These are phyloP conservation scores for Diaporthe ampelina DNA, from an alignment of 2,329 filamentous ascomycete genomes.

Conservation along the genomic window DNA sequence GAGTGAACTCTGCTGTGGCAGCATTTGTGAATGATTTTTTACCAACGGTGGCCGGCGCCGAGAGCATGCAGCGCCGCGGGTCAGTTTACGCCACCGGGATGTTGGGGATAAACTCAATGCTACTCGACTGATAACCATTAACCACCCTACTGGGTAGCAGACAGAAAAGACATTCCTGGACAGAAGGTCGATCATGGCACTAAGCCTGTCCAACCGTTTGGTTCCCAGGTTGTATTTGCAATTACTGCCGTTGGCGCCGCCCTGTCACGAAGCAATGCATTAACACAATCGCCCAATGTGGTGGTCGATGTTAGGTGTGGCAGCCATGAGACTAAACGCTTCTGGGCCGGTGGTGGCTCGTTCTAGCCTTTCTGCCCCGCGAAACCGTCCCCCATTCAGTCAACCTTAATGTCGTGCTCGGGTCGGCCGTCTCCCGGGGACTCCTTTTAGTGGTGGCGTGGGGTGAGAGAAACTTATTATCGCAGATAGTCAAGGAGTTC, in stretches of 20 bases:
- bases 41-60: not conserved
- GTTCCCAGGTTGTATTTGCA: conserved; percentile 24
- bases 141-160: not conserved
- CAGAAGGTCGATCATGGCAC: conserved; percentile 1
- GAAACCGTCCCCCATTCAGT: not conserved
- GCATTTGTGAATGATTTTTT: not conserved
- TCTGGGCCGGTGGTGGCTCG: not conserved
- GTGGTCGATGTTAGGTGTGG: not conserved
- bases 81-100: not conserved
- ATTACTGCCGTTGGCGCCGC: not conserved
- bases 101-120: not conserved
- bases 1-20: not conserved
- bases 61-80: not conserved
- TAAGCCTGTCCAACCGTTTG: not conserved
- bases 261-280: not conserved
- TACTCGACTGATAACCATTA: not conserved
- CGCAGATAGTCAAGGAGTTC: not conserved
- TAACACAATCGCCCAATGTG: not conserved
- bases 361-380: conserved; percentile 15
- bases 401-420: conserved; percentile 29
- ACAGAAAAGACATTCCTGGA: not conserved
- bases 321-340: not conserved
- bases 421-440: conserved; percentile 19
- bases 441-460: not conserved
- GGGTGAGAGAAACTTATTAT: not conserved